These are phyloP conservation scores for Aspergillus nomiae DNA, from an alignment of 2,329 filamentous ascomycete species.

Conservation along the genomic window DNA sequence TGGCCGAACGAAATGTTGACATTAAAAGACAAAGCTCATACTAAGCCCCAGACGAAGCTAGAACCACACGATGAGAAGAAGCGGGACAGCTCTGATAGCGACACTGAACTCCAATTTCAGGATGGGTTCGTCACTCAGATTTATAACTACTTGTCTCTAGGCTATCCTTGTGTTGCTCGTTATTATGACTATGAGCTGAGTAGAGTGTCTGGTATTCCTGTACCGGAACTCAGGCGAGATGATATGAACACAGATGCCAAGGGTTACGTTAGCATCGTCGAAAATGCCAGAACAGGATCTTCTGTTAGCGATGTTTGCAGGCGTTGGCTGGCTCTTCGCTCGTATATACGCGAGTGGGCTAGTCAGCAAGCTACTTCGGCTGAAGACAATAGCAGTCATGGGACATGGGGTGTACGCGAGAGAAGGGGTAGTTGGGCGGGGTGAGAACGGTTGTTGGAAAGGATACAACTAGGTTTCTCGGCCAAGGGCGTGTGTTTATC, in stretches of 20 bases:
- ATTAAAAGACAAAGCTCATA: not conserved
- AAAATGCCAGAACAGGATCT: constrained; percentile 47
- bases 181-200: constrained; percentile 82
- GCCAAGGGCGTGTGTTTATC: not conserved
- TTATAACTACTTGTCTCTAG: constrained; percentile 93
- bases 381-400: constrained; percentile 54
- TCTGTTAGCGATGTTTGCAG: constrained; percentile 57
- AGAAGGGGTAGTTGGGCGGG: constrained; percentile 67
- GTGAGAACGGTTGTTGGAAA: constrained; percentile 4
- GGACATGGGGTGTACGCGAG: constrained; percentile 66
- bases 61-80: constrained; percentile 29
- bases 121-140: constrained; percentile 91
- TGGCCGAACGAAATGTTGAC: not conserved
- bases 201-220: constrained; percentile 71
- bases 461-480: not conserved
- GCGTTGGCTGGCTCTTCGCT: constrained; percentile 79
- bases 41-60: not conserved
- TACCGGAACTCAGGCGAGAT: constrained; percentile 70
- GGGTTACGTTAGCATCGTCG: constrained; percentile 67
- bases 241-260: constrained; percentile 67
- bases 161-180: constrained; percentile 82
- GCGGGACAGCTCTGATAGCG: constrained; percentile 40
- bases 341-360: constrained; percentile 89
- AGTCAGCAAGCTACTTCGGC: constrained; percentile 76
- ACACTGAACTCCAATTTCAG: constrained; percentile 68